phyloP scores from a whole-genome alignment of 78 protist genomes.

The Tieghemostelium lacteum region DNA sequence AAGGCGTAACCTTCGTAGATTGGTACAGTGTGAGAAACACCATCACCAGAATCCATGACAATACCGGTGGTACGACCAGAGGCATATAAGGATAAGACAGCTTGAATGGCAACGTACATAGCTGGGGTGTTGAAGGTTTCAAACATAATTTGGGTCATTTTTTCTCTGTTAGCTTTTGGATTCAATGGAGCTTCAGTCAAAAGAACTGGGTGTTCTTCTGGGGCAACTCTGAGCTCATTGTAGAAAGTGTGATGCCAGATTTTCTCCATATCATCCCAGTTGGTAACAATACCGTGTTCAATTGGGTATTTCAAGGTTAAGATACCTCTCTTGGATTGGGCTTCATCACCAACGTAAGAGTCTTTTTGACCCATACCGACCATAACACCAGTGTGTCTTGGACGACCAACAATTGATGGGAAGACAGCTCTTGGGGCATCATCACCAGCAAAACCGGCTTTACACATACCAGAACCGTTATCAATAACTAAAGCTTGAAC shows the following conservation, averaged over 20 bases:
- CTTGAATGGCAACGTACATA: conserved; percentile 85
- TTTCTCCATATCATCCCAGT: conserved; percentile 94
- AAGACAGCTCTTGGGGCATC: conserved; percentile 91
- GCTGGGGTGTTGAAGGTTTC: conserved; percentile 97
- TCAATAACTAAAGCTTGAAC: conserved; percentile 83
- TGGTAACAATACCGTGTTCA: conserved; percentile 87
- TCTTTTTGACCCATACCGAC: conserved; percentile 87
- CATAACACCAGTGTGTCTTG: conserved; percentile 86
- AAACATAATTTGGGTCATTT: no score
- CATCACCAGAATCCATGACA: conserved; percentile 98
- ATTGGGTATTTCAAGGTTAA: conserved; percentile 90
- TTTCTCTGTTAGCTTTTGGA: no score
- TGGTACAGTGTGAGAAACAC: no score
- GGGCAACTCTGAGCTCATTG: no score
- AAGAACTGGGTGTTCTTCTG: no score
- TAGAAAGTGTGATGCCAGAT: conserved; percentile 92
- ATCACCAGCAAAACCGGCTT: conserved; percentile 91
- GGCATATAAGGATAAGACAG: conserved; percentile 96
- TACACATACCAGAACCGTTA: conserved; percentile 87
- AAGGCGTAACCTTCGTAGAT: no score
- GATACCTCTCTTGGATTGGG: conserved; percentile 81
- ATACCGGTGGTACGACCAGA: conserved; percentile 95
- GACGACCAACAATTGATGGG: conserved; percentile 92
- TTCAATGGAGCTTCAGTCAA: no score
- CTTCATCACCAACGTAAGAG: conserved; percentile 81